Percentiles rank a stretch among this genome's conserved stretches.
phyloP scores from a whole-genome alignment of 176 grass and related monocot species.

The Luzula sylvatica region DNA sequence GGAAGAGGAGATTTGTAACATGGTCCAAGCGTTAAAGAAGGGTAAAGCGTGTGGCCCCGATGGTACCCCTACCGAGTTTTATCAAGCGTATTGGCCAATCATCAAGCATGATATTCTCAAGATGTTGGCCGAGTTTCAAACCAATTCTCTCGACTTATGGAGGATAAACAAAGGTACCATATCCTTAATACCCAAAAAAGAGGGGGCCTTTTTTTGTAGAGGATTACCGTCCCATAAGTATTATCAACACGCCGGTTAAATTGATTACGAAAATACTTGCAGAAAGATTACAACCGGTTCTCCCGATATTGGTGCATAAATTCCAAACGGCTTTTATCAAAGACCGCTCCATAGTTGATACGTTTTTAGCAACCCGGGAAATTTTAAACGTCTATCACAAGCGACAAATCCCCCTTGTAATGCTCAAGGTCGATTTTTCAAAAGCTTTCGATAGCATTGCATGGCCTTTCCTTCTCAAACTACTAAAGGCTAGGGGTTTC shows the following conservation, averaged over 20 bases:
- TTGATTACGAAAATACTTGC: background rate
- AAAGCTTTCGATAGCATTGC: background rate
- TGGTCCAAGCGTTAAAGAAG: background rate
- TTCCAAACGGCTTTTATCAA: background rate
- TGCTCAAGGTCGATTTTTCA: background rate
- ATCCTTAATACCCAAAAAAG: background rate
- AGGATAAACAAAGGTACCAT: background rate
- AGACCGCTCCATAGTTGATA: background rate
- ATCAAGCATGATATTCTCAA: background rate
- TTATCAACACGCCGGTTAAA: background rate
- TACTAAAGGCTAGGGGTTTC: background rate
- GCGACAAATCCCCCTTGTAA: background rate
- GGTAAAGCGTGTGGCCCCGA: background rate
- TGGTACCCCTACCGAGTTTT: background rate
- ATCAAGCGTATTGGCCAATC: background rate
- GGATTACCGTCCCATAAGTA: slow-evolving; percentile 3
- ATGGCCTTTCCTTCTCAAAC: background rate
- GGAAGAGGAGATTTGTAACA: background rate
- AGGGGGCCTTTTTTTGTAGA: background rate
- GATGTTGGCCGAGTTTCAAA: background rate
- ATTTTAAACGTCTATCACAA: background rate
- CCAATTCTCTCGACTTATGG: background rate
- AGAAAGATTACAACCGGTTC: background rate
- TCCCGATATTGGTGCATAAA: background rate
- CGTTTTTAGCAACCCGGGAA: background rate